Conservation (phyloP, 2,329 filamentous ascomycete genomes). For the Clonostachys rhizophaga region DNA sequence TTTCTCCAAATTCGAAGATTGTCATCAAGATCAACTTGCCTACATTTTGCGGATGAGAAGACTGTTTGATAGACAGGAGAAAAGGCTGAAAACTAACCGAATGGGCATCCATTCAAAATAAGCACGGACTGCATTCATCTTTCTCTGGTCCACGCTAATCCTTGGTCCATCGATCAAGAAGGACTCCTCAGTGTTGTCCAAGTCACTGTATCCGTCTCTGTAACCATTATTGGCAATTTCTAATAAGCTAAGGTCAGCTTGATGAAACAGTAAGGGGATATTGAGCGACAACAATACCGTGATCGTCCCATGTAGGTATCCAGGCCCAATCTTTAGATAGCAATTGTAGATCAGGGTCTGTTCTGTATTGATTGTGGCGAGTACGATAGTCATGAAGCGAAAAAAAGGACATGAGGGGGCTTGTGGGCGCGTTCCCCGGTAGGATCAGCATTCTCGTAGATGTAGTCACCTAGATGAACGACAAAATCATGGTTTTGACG, state of each 20-base stretch:
- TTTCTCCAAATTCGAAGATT: slow-evolving; percentile 64
- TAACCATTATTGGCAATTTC: slow-evolving; percentile 63
- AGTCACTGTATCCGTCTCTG: slow-evolving; percentile 51
- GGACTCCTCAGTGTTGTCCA: slow-evolving; percentile 64
- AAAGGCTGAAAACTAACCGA: slow-evolving; percentile 11
- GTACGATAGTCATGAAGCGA: slow-evolving; percentile 36
- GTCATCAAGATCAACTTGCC: slow-evolving; percentile 64
- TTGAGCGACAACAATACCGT: slow-evolving; percentile 35
- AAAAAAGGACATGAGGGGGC: slow-evolving; percentile 20
- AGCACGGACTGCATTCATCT: slow-evolving; percentile 68
- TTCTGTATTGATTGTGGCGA: slow-evolving; percentile 31
- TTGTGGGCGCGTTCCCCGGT: slow-evolving; percentile 18
- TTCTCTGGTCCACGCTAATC: slow-evolving; percentile 66
- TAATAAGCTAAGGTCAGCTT: background rate
- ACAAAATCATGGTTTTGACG: slow-evolving; percentile 59
- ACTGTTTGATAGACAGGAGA: background rate
- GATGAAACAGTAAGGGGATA: slow-evolving; percentile 9
- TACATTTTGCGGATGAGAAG: background rate
- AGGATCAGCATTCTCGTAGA: slow-evolving; percentile 50
- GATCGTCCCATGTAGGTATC: slow-evolving; percentile 41
- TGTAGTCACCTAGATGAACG: slow-evolving; percentile 55
- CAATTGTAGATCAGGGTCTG: slow-evolving; percentile 32
- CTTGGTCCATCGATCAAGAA: slow-evolving; percentile 50
- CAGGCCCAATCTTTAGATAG: slow-evolving; percentile 34
- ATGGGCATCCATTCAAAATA: slow-evolving; percentile 58